These are phyloP conservation scores for Alnus rubra DNA, from an alignment of 306 rosid genomes.

Conservation along the genomic window DNA sequence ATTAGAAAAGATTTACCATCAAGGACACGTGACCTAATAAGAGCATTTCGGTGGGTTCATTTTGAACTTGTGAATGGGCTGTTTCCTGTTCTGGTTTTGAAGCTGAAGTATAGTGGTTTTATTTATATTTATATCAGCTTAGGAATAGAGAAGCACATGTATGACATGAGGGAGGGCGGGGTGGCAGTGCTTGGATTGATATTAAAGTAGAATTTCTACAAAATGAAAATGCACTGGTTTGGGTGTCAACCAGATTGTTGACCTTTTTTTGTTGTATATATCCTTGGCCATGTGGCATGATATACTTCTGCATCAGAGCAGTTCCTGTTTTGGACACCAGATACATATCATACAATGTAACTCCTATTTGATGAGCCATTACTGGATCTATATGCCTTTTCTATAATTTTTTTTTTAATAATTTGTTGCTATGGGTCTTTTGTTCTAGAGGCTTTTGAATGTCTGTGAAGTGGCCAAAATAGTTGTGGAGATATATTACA, in stretches of 20 bases:
- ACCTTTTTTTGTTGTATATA: neutral
- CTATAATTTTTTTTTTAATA: neutral
- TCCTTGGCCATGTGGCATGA: neutral
- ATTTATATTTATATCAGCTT: too few species aligned
- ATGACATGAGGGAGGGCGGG: neutral
- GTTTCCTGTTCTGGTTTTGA: neutral
- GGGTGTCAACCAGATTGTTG: neutral
- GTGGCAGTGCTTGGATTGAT: neutral
- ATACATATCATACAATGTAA: neutral
- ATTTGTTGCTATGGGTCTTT: neutral
- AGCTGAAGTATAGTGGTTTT: neutral
- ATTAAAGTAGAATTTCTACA: neutral
- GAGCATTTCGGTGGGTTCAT: neutral
- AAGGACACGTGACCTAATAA: neutral
- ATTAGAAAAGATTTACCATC: neutral
- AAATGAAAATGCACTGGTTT: neutral
- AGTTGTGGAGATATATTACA: neutral
- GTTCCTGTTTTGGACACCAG: neutral
- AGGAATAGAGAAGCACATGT: neutral
- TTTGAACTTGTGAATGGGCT: neutral
- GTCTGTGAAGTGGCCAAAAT: neutral
- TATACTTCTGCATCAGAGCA: neutral
- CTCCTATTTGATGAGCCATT: neutral
- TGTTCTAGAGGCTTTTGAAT: neutral
- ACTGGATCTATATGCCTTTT: neutral